These are phyloP conservation scores for Trichoderma endophyticum DNA, from an alignment of 2,329 filamentous ascomycete genomes.

Conservation along the genomic window DNA sequence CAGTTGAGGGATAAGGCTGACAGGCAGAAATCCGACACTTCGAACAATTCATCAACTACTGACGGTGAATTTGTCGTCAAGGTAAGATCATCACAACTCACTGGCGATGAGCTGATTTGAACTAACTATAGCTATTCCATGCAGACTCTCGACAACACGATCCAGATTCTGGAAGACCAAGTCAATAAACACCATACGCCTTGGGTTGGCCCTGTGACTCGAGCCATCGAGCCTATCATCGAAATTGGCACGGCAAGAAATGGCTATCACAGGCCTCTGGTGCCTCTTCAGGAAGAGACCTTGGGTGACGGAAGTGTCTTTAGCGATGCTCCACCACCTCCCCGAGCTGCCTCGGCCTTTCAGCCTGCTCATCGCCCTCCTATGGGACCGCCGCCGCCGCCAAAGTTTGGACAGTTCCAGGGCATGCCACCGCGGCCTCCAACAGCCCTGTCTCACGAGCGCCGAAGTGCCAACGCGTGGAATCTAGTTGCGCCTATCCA, in stretches of 20 bases:
- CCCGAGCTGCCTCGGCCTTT: slow-evolving; percentile 25
- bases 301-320: not conserved
- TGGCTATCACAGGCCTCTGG: slow-evolving; percentile 27
- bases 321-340: slow-evolving; percentile 21
- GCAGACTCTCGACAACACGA: slow-evolving; percentile 33
- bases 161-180: slow-evolving; percentile 36
- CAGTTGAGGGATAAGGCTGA: slow-evolving; percentile 29
- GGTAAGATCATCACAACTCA: slow-evolving; percentile 22
- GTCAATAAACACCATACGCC: slow-evolving; percentile 36
- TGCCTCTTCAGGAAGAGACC: slow-evolving; percentile 19
- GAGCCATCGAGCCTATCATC: slow-evolving; percentile 33
- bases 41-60: not conserved
- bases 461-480: slow-evolving; percentile 25
- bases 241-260: slow-evolving; percentile 28
- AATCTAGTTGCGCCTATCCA: slow-evolving; percentile 23
- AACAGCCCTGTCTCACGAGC: slow-evolving; percentile 27
- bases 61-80: slow-evolving; percentile 32
- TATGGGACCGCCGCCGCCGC: slow-evolving; percentile 24
- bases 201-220: slow-evolving; percentile 35
- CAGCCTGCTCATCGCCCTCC: slow-evolving; percentile 24
- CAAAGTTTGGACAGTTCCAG: slow-evolving; percentile 33
- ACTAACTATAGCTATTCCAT: not conserved
- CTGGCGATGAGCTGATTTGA: not conserved
- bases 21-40: slow-evolving; percentile 18
- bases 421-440: slow-evolving; percentile 30